Conservation (phyloP, 2,329 filamentous ascomycete species). For the Fusarium sp. region DNA sequence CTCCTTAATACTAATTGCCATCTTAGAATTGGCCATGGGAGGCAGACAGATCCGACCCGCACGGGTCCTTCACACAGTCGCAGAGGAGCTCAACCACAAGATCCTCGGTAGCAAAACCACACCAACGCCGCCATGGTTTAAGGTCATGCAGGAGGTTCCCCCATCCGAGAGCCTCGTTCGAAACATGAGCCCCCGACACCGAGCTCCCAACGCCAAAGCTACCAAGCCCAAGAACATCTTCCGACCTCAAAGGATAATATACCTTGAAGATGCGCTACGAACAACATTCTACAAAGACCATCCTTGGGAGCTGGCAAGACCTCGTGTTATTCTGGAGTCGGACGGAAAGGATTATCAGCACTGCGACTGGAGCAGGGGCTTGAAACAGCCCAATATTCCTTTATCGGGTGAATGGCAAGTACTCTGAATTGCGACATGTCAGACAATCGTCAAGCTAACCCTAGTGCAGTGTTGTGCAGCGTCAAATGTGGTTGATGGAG, state of each 20-base stretch:
- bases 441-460: slow-evolving; percentile 32
- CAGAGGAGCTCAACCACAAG: slow-evolving; percentile 59
- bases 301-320: slow-evolving; percentile 95
- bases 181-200: slow-evolving; percentile 64
- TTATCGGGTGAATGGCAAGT: slow-evolving; percentile 74
- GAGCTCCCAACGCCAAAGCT: slow-evolving; percentile 56
- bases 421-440: not conserved
- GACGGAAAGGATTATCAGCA: slow-evolving; percentile 84
- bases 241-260: slow-evolving; percentile 81
- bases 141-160: slow-evolving; percentile 65
- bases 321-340: slow-evolving; percentile 84
- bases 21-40: slow-evolving; percentile 53
- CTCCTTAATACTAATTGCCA: slow-evolving; percentile 12
- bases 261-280: slow-evolving; percentile 87
- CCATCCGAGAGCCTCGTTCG: slow-evolving; percentile 71
- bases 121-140: slow-evolving; percentile 63
- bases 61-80: slow-evolving; percentile 62
- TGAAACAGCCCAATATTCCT: slow-evolving; percentile 80
- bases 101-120: slow-evolving; percentile 54
- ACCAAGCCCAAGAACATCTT: slow-evolving; percentile 79
- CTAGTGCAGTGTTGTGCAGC: slow-evolving; percentile 82
- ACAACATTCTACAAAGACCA: slow-evolving; percentile 91
- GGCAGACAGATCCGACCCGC: slow-evolving; percentile 62
- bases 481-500: slow-evolving; percentile 87
- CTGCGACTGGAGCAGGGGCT: slow-evolving; percentile 82